These are phyloP conservation scores for Pyricularia sp. DNA, from an alignment of 2,329 filamentous ascomycete species.

Conservation along the genomic window DNA sequence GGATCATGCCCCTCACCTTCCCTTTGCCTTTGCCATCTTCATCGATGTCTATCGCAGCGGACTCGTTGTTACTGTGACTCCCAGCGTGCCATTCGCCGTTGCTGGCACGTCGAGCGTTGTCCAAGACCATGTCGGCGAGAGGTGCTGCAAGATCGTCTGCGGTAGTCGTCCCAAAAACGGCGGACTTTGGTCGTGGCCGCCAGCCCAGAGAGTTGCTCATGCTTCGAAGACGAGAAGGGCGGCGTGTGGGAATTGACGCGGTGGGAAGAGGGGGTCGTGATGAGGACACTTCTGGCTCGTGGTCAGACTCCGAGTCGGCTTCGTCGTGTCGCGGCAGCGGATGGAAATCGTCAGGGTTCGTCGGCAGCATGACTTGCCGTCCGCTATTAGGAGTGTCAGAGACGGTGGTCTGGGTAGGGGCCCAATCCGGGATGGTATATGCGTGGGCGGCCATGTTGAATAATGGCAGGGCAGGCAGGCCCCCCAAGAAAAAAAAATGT, in stretches of 20 bases:
- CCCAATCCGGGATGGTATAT: constrained; percentile 31
- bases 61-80: constrained; percentile 6
- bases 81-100: not conserved
- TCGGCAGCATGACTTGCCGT: not conserved
- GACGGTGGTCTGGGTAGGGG: constrained; percentile 32
- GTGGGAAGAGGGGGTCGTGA: constrained; percentile 16
- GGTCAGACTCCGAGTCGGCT: not conserved
- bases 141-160: constrained; percentile 19
- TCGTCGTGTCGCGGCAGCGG: constrained; percentile 1
- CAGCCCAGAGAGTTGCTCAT: constrained; percentile 40
- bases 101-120: constrained; percentile 15
- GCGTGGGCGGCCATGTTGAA: constrained; percentile 13
- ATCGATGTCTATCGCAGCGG: constrained; percentile 6
- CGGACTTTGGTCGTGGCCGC: constrained; percentile 35
- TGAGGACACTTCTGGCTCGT: constrained; percentile 10
- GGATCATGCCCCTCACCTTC: constrained; percentile 39
- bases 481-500: not conserved
- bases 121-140: constrained; percentile 16
- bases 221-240: constrained; percentile 29
- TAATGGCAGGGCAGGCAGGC: not conserved
- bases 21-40: constrained; percentile 15
- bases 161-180: constrained; percentile 17
- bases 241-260: constrained; percentile 15
- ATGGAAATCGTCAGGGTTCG: constrained; percentile 3
- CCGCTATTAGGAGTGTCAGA: constrained; percentile 19